Conservation (phyloP, 2,329 filamentous ascomycete genomes). For the Fusarium armeniacum region DNA sequence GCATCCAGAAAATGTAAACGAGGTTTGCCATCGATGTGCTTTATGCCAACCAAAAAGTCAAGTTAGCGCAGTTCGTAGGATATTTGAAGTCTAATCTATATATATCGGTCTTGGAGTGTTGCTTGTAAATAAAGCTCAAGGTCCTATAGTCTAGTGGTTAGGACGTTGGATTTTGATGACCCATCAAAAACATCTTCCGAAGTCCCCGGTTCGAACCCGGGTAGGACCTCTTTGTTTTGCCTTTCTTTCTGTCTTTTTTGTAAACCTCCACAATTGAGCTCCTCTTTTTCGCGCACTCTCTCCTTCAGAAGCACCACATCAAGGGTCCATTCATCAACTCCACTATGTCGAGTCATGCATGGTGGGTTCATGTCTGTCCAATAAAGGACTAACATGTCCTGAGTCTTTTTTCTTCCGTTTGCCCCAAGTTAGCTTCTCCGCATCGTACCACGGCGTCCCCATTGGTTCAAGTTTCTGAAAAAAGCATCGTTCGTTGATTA, state of each 20-base stretch:
- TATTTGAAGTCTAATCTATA: background rate
- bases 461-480: slow-evolving; percentile 13
- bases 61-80: no score
- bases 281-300: background rate
- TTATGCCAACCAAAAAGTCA: no score
- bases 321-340: background rate
- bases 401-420: slow-evolving; percentile 2
- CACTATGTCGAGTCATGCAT: background rate
- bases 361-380: background rate
- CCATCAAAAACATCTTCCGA: slow-evolving; percentile 19
- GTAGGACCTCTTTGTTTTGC: slow-evolving; percentile 33
- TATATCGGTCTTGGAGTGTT: fast-evolving
- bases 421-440: slow-evolving; percentile 12
- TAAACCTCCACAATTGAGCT: background rate
- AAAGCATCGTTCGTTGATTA: slow-evolving; percentile 2
- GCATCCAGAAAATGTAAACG: no score
- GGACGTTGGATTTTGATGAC: slow-evolving; percentile 33
- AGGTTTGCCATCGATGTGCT: no score
- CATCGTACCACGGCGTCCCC: slow-evolving; percentile 3
- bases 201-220: slow-evolving; percentile 38
- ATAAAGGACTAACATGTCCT: background rate
- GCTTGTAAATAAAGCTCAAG: background rate
- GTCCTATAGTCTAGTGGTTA: slow-evolving; percentile 39
- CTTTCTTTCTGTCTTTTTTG: background rate
- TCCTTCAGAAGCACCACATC: background rate